Percentiles rank a stretch among this genome's conserved stretches.
Evolutionary conservation across 306 rosid genomes (phyloP).

Genomic region (Purshia tridentata): DNA sequence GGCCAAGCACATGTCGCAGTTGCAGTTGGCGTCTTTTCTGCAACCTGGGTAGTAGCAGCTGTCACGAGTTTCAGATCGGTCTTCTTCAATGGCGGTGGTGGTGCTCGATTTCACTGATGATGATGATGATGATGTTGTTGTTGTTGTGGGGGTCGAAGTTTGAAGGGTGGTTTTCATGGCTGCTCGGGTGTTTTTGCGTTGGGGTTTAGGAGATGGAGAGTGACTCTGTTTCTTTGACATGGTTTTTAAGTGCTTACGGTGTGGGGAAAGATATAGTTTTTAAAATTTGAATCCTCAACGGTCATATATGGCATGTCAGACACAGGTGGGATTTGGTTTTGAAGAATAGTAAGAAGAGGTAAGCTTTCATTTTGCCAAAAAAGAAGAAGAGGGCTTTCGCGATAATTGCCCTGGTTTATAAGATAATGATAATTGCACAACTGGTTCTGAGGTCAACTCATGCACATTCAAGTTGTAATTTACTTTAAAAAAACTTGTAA

Average conservation of each 20-base stretch:
- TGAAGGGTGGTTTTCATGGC: constrained; percentile 38
- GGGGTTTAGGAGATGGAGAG: constrained; percentile 4
- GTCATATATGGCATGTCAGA: constrained; percentile 27
- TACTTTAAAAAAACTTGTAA: no score
- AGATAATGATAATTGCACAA: no score
- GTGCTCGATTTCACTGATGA: constrained; percentile 38
- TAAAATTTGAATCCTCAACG: constrained; percentile 68
- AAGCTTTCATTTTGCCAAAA: not conserved
- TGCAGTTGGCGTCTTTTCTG: constrained; percentile 77
- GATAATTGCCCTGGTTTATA: no score
- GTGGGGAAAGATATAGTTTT: constrained; percentile 7
- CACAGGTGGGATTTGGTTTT: not conserved
- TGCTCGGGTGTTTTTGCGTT: constrained; percentile 6
- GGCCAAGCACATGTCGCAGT: constrained; percentile 68
- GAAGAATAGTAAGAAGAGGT: not conserved
- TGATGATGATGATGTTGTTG: not conserved
- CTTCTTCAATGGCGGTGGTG: constrained; percentile 37
- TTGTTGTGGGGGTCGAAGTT: not conserved
- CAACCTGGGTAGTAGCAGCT: constrained; percentile 81
- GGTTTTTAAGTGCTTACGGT: not conserved
- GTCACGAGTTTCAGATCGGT: constrained; percentile 42
- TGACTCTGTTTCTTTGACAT: constrained; percentile 1
- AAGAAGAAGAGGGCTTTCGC: no score
- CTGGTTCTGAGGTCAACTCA: no score
- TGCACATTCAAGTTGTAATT: no score